Base-by-base conservation (phyloP, 495 filamentous ascomycete species). In the Pseudevernia furfuracea region DNA sequence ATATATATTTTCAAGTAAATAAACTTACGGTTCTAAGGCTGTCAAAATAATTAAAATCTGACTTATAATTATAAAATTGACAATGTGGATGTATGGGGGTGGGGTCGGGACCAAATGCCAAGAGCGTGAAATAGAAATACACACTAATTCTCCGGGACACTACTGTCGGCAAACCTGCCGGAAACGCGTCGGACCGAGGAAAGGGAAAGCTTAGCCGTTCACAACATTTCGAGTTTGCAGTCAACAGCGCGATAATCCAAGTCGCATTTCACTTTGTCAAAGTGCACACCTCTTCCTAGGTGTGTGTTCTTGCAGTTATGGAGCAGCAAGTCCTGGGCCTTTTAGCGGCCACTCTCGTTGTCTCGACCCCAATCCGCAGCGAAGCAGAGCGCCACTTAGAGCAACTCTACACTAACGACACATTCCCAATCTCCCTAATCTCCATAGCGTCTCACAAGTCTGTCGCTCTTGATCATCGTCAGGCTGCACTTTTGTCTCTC, bases 251-350 rank as follows among this genome's bases (percentile, higher is more conserved):
- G 36, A 46, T 44, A 19, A 19, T 36, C 30, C 12, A 44, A 46
- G 25, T 34, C 61, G 37, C 25, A 32, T n/a, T 43, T 41, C 61
- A 9, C 11, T 44, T 55, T 15, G 17, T 23, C 19, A 63, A 63
- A 43, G 60, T 32, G 49, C 37, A 44, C 36, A 57, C 28, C 30
- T 32, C 37, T 30, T 39, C 11, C 19, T 30, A 49, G 9, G 46
- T 53, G 58, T 36, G 44, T 58, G 11, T 30, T 34, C 41, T 43
- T 25, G 57, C 62, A 72, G 76, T 64, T 66, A 92, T 92, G 89
- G 91, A 95, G 81, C 88, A 92, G 78, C 84, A 91, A 75, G 83
- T 96, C 68, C 83, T 91, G 67, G 82, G 83, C 69, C 81, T 95
- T 69, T 87, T 96, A 57, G 82, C 86, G 63, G 86, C 88, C 74